Base-by-base conservation (phyloP, 768 basidiomycete genomes). In the Hypholoma fasciculare region DNA sequence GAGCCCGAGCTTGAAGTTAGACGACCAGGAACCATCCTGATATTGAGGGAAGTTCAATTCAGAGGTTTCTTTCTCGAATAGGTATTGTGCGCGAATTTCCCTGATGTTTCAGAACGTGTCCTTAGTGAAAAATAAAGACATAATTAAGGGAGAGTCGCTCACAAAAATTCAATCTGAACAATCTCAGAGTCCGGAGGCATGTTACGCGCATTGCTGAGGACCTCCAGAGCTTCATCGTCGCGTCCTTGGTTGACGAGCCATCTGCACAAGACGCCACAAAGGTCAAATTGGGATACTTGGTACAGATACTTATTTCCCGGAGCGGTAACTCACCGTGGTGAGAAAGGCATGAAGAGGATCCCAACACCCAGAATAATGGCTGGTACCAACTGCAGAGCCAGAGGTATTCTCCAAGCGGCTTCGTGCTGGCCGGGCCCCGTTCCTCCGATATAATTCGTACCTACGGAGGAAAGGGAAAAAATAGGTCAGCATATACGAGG, bases 181-280 rank as follows among this genome's bases (percentile, higher is more conserved):
- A 89, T 71, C 30, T 89, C 86, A 8, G 78, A 72, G 56, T 89
- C 81, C 11, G 79, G 74, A 0, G 86, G 76, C 20, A 84, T 73
- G 8, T 74, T 65, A 40, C 90, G 84, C 14, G 87, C 82, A 17
- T 70, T 71, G 63, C 87, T 87, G 16, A 92, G 76, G 12, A 88
- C 87, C 5, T 67, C 63, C 7, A 90, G 75, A 2, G 87, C 87
- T 70, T 92, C 89, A 6, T 90, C 88, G 59, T 92, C 85, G 34
- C 89, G 81, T 42, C 88, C 88, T 68, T 86, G 76, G 64, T 90
- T 88, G 52, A 93, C 82, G n/a, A 93, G 78, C 88, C 88, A 90
- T 63, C 87, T 85, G n/a, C 27, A 23, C 58, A 58, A 23, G 55
- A 26, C 37, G 38, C 27, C 20, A 20, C 8, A 39, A 17, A 17